These are phyloP conservation scores for Albugo laibachii DNA, from an alignment of 352 stramenopile genomes.

Conservation along the genomic window DNA sequence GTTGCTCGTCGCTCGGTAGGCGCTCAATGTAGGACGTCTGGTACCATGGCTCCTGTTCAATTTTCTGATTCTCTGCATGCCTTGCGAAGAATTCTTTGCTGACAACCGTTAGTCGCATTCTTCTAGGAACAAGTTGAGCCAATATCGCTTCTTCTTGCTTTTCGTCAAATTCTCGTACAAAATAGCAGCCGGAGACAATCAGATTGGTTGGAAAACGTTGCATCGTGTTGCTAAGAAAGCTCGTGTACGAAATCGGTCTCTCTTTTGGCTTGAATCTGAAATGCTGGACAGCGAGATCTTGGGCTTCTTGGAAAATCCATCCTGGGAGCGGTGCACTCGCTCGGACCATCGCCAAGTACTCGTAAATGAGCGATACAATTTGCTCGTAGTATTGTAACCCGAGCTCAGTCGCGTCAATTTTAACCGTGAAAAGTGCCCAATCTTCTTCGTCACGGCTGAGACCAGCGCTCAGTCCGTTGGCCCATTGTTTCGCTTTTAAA, in stretches of 20 bases:
- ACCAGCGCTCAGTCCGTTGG: slow-evolving; percentile 38
- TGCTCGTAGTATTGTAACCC: slow-evolving; percentile 40
- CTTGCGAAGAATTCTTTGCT: slow-evolving; percentile 34
- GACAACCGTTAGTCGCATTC: slow-evolving; percentile 43
- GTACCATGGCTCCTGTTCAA: slow-evolving; percentile 41
- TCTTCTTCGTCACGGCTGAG: slow-evolving; percentile 53
- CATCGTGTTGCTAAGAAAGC: slow-evolving; percentile 41
- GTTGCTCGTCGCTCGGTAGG: slow-evolving; percentile 11
- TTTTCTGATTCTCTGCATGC: slow-evolving; percentile 10
- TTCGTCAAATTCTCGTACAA: slow-evolving; percentile 48
- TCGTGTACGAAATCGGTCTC: slow-evolving; percentile 45
- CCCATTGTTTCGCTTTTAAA: slow-evolving; percentile 71
- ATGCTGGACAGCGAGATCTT: slow-evolving; percentile 28
- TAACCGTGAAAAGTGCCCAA: slow-evolving; percentile 41
- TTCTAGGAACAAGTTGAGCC: slow-evolving; percentile 17
- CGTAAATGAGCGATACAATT: slow-evolving; percentile 35
- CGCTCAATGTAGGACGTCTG: slow-evolving; percentile 28
- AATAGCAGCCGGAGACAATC: slow-evolving; percentile 32
- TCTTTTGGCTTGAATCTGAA: slow-evolving; percentile 71
- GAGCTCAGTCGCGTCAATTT: slow-evolving; percentile 41
- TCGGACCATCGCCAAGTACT: slow-evolving; percentile 42
- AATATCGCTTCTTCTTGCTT: slow-evolving; percentile 30
- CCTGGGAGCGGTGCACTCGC: slow-evolving; percentile 15
- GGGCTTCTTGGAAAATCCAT: slow-evolving; percentile 54
- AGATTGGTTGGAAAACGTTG: slow-evolving; percentile 37